Percentiles rank a stretch among this genome's conserved stretches.
phyloP scores from a whole-genome alignment of 208 protist genomes.

The Trypanosoma platydactyli region DNA sequence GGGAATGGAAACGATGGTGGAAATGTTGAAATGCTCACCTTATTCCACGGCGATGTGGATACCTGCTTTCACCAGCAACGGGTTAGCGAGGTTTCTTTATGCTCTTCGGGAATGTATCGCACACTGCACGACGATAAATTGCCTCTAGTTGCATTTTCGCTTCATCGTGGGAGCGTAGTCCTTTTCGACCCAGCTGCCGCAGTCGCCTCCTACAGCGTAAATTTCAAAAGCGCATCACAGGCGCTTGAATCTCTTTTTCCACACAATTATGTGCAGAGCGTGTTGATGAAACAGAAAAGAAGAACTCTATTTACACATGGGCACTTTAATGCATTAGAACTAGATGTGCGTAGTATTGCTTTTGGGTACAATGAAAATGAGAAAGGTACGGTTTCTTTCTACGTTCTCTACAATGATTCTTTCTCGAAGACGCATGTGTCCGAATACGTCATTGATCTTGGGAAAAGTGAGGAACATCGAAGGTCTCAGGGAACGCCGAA shows the following conservation, averaged over 20 bases:
- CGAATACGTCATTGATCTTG: slow-evolving; percentile 45
- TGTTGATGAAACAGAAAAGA: slow-evolving; percentile 25
- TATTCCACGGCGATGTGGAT: slow-evolving; percentile 61
- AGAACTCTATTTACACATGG: slow-evolving; percentile 24
- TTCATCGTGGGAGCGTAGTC: slow-evolving; percentile 57
- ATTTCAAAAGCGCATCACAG: slow-evolving; percentile 7
- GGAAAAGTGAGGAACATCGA: slow-evolving; percentile 18
- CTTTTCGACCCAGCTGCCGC: slow-evolving; percentile 66
- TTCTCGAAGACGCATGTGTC: slow-evolving; percentile 67
- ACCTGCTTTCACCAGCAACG: slow-evolving; percentile 65
- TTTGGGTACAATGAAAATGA: slow-evolving; percentile 31
- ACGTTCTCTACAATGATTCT: slow-evolving; percentile 69
- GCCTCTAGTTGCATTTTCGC: slow-evolving; percentile 67
- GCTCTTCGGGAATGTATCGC: slow-evolving; percentile 36
- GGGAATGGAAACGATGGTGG: not conserved
- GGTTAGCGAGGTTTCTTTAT: slow-evolving; percentile 50
- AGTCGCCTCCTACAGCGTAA: slow-evolving; percentile 26
- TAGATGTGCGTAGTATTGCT: slow-evolving; percentile 66
- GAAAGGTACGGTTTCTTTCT: slow-evolving; percentile 32
- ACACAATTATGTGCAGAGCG: slow-evolving; percentile 19
- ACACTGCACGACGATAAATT: slow-evolving; percentile 15
- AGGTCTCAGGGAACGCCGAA: not conserved
- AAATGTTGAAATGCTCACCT: slow-evolving; percentile 41
- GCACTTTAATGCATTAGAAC: slow-evolving; percentile 63
- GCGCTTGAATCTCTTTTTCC: slow-evolving; percentile 20